Percentiles rank a stretch among this genome's conserved stretches.
These are phyloP conservation scores for Saccharum spontaneum DNA, from an alignment of 176 grass and related monocot species.

Conservation along the genomic window DNA sequence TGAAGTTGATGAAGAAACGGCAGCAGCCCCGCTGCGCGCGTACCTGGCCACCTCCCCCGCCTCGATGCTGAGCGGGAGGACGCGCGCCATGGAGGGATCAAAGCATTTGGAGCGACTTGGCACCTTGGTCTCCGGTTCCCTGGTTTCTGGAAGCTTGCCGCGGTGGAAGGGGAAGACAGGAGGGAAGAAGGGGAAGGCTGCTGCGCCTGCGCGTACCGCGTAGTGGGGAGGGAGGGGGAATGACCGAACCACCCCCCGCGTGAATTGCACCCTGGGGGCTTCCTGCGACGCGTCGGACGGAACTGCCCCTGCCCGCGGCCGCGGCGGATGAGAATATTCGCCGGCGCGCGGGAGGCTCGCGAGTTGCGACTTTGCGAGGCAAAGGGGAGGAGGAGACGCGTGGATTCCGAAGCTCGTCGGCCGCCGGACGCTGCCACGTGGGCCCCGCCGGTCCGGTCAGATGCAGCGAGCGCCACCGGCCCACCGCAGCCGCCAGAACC, in stretches of 20 bases:
- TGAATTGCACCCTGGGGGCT: not conserved
- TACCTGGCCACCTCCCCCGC: constrained; percentile 37
- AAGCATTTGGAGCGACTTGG: not conserved
- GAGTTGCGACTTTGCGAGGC: too few species aligned
- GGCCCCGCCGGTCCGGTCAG: not conserved
- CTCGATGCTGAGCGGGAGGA: constrained; percentile 45
- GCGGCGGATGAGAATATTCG: constrained; percentile 22
- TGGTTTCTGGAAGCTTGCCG: not conserved
- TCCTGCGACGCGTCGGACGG: not conserved
- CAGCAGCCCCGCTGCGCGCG: not conserved
- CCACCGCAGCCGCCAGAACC: too few species aligned
- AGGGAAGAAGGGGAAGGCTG: not conserved
- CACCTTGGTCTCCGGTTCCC: not conserved
- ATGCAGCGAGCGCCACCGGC: not conserved
- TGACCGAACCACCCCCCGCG: not conserved
- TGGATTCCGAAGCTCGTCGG: not conserved
- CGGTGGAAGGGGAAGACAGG: too few species aligned
- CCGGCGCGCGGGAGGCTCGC: not conserved
- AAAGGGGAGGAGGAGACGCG: not conserved
- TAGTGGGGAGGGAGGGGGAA: not conserved
- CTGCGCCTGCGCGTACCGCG: not conserved
- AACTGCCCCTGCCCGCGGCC: constrained; percentile 33
- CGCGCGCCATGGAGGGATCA: constrained; percentile 34
- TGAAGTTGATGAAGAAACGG: not conserved
- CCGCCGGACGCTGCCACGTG: not conserved